Evolutionary conservation across 805 yeast genomes (phyloP), one percentile per base, ranked within the genome.

Genomic region (Ogataea paradorogensis): DNA sequence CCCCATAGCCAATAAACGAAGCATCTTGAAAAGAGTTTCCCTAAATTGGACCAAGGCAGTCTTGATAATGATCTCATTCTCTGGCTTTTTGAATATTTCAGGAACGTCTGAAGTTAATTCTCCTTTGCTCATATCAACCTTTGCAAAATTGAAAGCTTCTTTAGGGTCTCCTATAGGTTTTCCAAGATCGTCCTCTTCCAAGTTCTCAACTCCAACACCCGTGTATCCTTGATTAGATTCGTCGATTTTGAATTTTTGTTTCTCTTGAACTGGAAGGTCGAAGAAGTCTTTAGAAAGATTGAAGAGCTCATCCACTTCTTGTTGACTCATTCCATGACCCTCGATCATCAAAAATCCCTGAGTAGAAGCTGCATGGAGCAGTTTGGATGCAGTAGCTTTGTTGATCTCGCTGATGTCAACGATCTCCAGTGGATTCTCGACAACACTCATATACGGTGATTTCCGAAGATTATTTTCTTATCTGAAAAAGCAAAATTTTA

Each of bases 91-190:
- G 46, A 82, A 80, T 58, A 73, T 62, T 5, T 60, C 67, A 2
- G 90, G 93, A 21, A 82, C 63, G 30, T 61, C 59, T 4, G 13
- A 18, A 9, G 61, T 58, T 23, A 65, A 50, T 7, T 58, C 55
- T 31, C 86, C 88, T 7, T 74, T 70, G 18, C 49, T 43, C 43
- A 78, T 70, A 48, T 78, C 61, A 50, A 82, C 66, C 14, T 64
- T 56, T 30, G 82, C 77, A 57, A 84, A 77, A 54, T 86, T 85
- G 63, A 81, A 77, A 1, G 84, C 61, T 42, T 72, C 78, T 38
- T 72, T 72, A 8, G 76, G 76, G 45, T 72, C 78, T 22, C 78
- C 78, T 46, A 57, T 51, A n/a, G 52, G 41, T 42, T 56, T 62
- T 31, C 53, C 59, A 5, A 61, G 54, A 18, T 59, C 53, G 35